Evolutionary conservation across 1,139 yeast species (phyloP), one percentile per base, ranked within the genome.

Genomic region (Geotrichum reessii): DNA sequence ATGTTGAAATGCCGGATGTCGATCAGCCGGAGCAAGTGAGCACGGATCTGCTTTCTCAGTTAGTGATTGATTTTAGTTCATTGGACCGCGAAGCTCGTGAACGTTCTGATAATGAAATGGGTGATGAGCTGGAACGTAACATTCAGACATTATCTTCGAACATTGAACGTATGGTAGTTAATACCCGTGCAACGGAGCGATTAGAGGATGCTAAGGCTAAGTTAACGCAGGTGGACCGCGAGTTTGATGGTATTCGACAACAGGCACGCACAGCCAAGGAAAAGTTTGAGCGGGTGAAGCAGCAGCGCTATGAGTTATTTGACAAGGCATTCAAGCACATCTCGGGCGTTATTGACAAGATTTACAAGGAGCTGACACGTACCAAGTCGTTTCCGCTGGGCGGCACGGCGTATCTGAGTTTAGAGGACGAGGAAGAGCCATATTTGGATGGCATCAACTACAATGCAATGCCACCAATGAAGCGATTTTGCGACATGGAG

Each of bases 381-480:
- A 74, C 76, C 51, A 73, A 78, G 9, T 79, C 85, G 0, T 83
- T 89, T 17, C 87, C 73, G 1, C 61, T 65, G 40, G 98, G 98
- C 52, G 99, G 99, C 0, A 87, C 96, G 14, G 99, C 99, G 0
- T 87, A 89, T 62, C 77, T 93, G 63, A 86, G 93, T 0, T 74
- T 91, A 48, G 97, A 90, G 66, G 93, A 90, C 67, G 95, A 87
- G 62, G 97, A 90, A 59, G 96, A 88, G 66, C 97, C 70, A 2
- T 95, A 85, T 67, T 73, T 81, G 49, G 83, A 84, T 0, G 99
- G 98, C 1, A 80, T 91, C 56, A 87, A 85, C 66, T 95, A 90
- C 68, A 95, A 91, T 70, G 97, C 97, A 0, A 92, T 92, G 87
- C 98, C 99, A 1, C 99, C 99, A 11, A 81, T 88, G 83, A 95